Evolutionary conservation across 257 asterid genomes (phyloP).

Genomic region (Salvia rosmarinus): DNA sequence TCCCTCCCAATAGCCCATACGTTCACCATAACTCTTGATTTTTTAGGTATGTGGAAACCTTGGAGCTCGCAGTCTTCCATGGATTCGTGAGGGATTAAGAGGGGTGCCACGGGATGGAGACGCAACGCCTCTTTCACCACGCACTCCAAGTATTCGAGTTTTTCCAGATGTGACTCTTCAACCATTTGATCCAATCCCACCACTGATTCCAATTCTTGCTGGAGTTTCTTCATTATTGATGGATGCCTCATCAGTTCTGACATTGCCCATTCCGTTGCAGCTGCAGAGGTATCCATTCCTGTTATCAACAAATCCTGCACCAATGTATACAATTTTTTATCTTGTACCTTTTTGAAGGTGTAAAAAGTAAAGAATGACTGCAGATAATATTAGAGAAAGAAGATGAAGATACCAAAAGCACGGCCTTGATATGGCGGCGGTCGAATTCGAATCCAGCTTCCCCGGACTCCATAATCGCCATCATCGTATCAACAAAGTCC

Average conservation of each 20-base stretch:
- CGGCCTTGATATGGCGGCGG: constrained; percentile 48
- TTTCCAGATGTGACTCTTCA: constrained; percentile 36
- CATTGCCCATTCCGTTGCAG: constrained; percentile 38
- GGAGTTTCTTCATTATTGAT: constrained; percentile 30
- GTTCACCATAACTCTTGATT: constrained; percentile 36
- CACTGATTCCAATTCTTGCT: constrained; percentile 32
- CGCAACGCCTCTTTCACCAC: constrained; percentile 43
- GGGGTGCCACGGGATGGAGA: constrained; percentile 41
- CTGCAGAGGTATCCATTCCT: constrained; percentile 40
- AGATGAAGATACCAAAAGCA: constrained; percentile 30
- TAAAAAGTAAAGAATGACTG: too few species aligned
- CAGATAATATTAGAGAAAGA: too few species aligned
- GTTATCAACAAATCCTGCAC: constrained; percentile 42
- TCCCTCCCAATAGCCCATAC: constrained; percentile 47
- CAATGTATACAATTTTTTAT: too few species aligned
- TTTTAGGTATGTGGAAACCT: constrained; percentile 41
- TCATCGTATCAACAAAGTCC: constrained; percentile 42
- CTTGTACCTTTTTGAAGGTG: too few species aligned
- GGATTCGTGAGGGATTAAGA: constrained; percentile 41
- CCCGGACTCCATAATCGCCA: constrained; percentile 43
- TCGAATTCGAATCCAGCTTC: constrained; percentile 44
- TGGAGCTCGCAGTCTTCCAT: constrained; percentile 39
- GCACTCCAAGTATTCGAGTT: constrained; percentile 34
- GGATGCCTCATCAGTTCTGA: constrained; percentile 44
- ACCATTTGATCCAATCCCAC: constrained; percentile 34